phyloP scores from a whole-genome alignment of 139 green algal species.

The Cymbomonas tetramitiformis region DNA sequence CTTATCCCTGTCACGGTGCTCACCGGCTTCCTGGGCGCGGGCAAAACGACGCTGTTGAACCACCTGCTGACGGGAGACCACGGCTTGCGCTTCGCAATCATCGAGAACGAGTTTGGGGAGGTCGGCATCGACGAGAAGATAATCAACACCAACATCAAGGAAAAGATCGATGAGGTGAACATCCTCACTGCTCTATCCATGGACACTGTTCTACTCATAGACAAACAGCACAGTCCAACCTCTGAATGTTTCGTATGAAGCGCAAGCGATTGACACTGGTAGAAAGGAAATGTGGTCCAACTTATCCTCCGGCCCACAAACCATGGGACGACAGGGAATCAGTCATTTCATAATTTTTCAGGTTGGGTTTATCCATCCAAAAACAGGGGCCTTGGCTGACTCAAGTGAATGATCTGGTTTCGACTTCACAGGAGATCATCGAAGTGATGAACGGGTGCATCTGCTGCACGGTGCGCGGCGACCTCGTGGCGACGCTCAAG shows the following conservation, averaged over 20 bases:
- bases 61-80: constrained; percentile 54
- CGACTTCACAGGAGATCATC: constrained; percentile 46
- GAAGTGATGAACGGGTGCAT: constrained; percentile 86
- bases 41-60: constrained; percentile 83
- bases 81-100: constrained; percentile 26
- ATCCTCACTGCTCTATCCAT: too few species aligned
- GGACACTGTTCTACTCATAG: not conserved
- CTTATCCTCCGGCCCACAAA: too few species aligned
- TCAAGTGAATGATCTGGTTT: too few species aligned
- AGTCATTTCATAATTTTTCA: too few species aligned
- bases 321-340: constrained; percentile 17
- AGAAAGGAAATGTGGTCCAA: too few species aligned
- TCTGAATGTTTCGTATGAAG: not conserved
- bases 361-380: too few species aligned
- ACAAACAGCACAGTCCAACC: not conserved
- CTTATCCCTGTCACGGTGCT: constrained; percentile 48
- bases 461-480: constrained; percentile 69
- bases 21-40: constrained; percentile 79
- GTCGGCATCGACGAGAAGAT: constrained; percentile 79
- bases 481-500: constrained; percentile 4
- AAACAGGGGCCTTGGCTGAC: too few species aligned
- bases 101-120: constrained; percentile 78
- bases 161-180: too few species aligned
- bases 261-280: too few species aligned
- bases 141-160: constrained; percentile 21